Conservation (phyloP, 257 asterid species). For the Vinca minor region DNA sequence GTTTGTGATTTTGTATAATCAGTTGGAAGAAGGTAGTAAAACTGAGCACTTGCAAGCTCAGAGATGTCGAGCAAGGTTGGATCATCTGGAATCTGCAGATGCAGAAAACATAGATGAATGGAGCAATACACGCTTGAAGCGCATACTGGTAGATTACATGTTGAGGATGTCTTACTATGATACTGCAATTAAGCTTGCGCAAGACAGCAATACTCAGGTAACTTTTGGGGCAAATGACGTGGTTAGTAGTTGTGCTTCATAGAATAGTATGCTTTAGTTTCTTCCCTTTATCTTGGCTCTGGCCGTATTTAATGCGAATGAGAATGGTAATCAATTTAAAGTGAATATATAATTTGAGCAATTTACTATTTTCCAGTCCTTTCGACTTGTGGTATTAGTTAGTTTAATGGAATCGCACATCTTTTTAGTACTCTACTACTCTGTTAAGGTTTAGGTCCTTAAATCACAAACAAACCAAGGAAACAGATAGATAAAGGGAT, state of each 20-base stretch:
- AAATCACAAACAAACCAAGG: no score
- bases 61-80: conserved; percentile 75
- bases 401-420: background rate
- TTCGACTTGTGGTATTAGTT: background rate
- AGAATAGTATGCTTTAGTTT: background rate
- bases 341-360: background rate
- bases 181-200: conserved; percentile 82
- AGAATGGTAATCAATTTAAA: background rate
- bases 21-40: conserved; percentile 85
- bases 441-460: no score
- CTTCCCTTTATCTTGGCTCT: background rate
- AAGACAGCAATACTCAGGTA: conserved; percentile 81
- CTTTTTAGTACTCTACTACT: no score
- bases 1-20: conserved; percentile 23
- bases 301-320: background rate
- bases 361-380: background rate
- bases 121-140: conserved; percentile 62
- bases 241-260: background rate
- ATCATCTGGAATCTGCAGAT: conserved; percentile 78
- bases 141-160: conserved; percentile 93
- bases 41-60: conserved; percentile 89
- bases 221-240: conserved; percentile 5
- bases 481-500: no score
- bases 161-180: conserved; percentile 89
- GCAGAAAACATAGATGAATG: conserved; percentile 61